Evolutionary conservation across 257 asterid genomes (phyloP).

Genomic region (Solanum chmielewskii): DNA sequence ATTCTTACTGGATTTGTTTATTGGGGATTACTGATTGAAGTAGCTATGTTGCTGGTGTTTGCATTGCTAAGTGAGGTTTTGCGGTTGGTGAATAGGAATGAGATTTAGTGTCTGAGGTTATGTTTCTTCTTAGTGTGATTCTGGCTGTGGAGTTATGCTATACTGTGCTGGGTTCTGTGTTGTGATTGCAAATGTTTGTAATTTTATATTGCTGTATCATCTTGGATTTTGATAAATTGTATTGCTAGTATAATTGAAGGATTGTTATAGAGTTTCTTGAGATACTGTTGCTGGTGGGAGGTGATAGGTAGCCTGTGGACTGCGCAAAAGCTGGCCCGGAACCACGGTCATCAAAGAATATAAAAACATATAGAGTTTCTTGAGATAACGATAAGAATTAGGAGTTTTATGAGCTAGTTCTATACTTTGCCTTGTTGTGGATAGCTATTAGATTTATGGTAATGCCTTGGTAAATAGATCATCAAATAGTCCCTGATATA

Average conservation of each 20-base stretch:
- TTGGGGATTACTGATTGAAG: neutral
- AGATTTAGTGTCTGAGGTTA: neutral
- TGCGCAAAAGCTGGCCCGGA: neutral
- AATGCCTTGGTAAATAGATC: neutral
- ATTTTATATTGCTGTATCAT: neutral
- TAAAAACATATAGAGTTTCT: neutral
- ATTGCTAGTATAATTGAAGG: neutral
- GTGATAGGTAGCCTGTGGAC: neutral
- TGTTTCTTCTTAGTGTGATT: neutral
- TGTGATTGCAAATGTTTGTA: neutral
- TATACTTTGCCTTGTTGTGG: neutral
- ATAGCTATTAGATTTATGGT: neutral
- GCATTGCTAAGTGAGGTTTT: neutral
- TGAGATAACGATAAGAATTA: neutral
- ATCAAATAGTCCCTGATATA: neutral
- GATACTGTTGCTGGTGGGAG: neutral
- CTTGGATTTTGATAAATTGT: neutral
- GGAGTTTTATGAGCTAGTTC: neutral
- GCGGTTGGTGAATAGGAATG: neutral
- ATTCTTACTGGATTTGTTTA: neutral
- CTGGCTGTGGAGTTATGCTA: neutral
- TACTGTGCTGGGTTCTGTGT: neutral
- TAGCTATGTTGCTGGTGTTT: neutral
- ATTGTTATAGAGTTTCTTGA: neutral
- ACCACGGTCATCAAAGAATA: neutral